A percentile compares a stretch with the other conserved stretches of the same genome.
Conservation (phyloP, 1,284 basidiomycete species). For the Ceratobasidium sp. region DNA sequence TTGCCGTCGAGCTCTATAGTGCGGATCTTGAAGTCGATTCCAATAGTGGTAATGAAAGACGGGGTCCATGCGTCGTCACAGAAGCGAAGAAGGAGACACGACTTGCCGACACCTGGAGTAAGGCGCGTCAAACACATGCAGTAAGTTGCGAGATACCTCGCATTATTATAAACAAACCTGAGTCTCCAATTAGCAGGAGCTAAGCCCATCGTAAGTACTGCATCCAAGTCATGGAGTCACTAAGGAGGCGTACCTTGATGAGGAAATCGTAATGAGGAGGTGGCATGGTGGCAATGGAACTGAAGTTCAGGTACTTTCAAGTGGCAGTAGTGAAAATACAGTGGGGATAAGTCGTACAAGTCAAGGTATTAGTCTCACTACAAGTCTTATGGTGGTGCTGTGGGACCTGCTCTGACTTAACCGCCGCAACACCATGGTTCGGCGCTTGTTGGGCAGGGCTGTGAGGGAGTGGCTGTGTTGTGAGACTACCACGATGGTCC, state of each 20-base stretch:
- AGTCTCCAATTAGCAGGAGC: conserved; percentile 97
- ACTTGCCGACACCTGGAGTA: conserved; percentile 92
- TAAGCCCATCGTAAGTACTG: conserved; percentile 55
- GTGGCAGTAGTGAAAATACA: no score
- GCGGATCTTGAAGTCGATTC: conserved; percentile 96
- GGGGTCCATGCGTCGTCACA: conserved; percentile 99
- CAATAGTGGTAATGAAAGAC: conserved; percentile 99
- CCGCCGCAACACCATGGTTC: conserved; percentile 9
- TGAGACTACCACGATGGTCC: conserved; percentile 23
- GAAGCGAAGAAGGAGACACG: conserved; percentile 97
- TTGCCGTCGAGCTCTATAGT: conserved; percentile 98
- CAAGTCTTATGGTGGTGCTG: conserved; percentile 29
- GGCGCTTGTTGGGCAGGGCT: conserved; percentile 11
- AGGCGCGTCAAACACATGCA: conserved; percentile 22
- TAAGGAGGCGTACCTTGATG: conserved; percentile 77
- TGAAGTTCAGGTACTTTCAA: conserved; percentile 8
- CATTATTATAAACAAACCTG: conserved; percentile 69
- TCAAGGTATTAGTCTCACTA: no score
- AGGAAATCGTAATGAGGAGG: conserved; percentile 92
- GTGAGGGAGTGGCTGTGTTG: conserved; percentile 11
- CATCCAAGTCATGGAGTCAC: background rate
- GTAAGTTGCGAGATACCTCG: background rate
- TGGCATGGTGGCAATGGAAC: conserved; percentile 66
- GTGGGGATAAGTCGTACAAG: no score
- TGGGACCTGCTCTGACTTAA: conserved; percentile 6